Evolutionary conservation across 2,329 filamentous ascomycete species (phyloP).

Genomic region (Ceratocystis alfenasii): DNA sequence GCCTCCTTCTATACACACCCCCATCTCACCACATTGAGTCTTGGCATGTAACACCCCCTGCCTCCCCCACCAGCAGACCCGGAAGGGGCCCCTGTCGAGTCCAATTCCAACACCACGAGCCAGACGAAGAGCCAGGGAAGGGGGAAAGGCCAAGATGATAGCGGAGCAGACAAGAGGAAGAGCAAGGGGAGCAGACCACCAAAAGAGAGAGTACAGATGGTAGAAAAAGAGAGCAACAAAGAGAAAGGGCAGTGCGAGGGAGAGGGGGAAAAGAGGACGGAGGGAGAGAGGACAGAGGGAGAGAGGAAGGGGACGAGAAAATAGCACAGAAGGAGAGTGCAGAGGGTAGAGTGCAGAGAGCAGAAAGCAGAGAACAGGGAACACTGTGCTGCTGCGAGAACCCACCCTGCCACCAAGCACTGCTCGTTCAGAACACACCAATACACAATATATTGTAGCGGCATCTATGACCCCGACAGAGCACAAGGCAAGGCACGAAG

Average conservation of each 20-base stretch:
- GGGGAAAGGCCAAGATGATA: slow-evolving; percentile 5
- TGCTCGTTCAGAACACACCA: too few relatives aligned
- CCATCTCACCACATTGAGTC: background rate
- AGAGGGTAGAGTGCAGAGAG: too few relatives aligned
- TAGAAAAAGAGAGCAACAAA: background rate
- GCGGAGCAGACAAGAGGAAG: background rate
- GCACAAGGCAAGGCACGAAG: background rate
- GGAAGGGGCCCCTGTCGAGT: background rate
- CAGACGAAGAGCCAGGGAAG: background rate
- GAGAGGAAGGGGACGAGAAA: background rate
- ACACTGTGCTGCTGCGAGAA: too few relatives aligned
- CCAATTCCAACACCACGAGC: slow-evolving; percentile 9
- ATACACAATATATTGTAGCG: too few relatives aligned
- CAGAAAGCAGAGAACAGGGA: too few relatives aligned
- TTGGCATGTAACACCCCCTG: slow-evolving; percentile 9
- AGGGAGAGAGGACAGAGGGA: background rate
- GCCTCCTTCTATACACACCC: background rate
- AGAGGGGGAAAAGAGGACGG: background rate
- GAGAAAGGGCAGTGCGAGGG: background rate
- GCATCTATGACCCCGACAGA: background rate
- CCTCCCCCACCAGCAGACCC: background rate
- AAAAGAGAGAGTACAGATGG: background rate
- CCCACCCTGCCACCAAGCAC: too few relatives aligned
- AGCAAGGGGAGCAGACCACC: background rate
- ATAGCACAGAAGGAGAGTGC: background rate